Evolutionary conservation across 441 rosid genomes (phyloP).

Genomic region (Pelargonium cotyledonis): DNA sequence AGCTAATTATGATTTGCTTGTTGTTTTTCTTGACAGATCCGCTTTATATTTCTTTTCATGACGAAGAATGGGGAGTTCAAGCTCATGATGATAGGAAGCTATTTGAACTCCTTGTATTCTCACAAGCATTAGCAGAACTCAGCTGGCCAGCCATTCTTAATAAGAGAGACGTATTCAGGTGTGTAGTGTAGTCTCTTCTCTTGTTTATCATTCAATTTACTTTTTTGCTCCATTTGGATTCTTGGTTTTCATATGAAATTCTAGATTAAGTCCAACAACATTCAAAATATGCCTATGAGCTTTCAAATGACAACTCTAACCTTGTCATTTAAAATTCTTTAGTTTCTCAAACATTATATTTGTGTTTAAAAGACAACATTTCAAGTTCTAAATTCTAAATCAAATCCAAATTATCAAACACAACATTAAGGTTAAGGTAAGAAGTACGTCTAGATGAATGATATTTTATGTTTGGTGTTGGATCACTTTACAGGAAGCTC

Average conservation of each 20-base stretch:
- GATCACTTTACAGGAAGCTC: constrained; percentile 46
- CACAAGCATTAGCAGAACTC: constrained; percentile 83
- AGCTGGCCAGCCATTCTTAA: constrained; percentile 74
- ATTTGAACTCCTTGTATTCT: constrained; percentile 77
- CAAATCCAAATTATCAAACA: too few relatives aligned
- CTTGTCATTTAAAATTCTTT: too few relatives aligned
- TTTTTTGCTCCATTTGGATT: too few relatives aligned
- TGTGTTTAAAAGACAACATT: too few relatives aligned
- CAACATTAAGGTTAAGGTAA: not conserved
- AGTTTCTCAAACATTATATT: too few relatives aligned
- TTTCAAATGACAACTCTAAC: too few relatives aligned
- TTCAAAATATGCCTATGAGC: too few relatives aligned
- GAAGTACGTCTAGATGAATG: not conserved
- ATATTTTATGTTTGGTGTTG: constrained; percentile 19
- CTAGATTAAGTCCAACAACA: too few relatives aligned
- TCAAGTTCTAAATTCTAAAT: too few relatives aligned
- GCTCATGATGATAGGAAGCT: constrained; percentile 66
- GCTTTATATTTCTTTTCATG: constrained; percentile 61
- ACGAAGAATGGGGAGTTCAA: constrained; percentile 81
- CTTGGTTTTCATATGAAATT: too few relatives aligned
- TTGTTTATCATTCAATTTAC: too few relatives aligned
- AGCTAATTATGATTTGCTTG: not conserved
- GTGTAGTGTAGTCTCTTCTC: not conserved
- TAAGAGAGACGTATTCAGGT: constrained; percentile 66
- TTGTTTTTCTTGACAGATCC: constrained; percentile 39